phyloP scores from a whole-genome alignment of 208 protist genomes.

The Novymonas esmeraldas region DNA sequence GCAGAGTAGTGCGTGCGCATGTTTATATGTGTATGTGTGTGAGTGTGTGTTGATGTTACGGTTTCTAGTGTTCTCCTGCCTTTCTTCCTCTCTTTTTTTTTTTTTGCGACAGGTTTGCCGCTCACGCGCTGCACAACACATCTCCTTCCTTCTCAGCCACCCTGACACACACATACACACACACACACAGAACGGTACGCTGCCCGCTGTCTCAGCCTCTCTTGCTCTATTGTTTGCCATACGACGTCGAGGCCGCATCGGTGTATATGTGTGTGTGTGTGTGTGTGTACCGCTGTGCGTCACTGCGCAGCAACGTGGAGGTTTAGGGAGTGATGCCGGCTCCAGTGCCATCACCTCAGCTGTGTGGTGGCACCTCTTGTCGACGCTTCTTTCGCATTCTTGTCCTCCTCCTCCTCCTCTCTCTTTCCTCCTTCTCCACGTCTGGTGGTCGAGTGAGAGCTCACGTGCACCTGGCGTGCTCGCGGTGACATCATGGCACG shows the following conservation, averaged over 20 bases:
- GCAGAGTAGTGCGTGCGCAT: too few relatives aligned
- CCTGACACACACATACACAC: not conserved
- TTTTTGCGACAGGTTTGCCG: not conserved
- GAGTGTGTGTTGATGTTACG: too few relatives aligned
- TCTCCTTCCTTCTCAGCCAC: too few relatives aligned
- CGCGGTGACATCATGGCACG: too few relatives aligned
- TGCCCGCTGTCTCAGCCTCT: not conserved
- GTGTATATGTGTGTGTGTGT: too few relatives aligned
- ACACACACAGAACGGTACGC: not conserved
- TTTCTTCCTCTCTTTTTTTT: not conserved
- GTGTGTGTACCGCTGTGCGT: too few relatives aligned
- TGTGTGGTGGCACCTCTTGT: not conserved
- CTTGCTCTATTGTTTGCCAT: not conserved
- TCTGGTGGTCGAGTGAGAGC: not conserved
- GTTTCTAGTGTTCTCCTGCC: too few relatives aligned
- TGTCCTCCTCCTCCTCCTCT: not conserved
- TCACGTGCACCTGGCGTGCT: too few relatives aligned
- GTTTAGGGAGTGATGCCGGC: too few relatives aligned
- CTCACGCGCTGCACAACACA: not conserved
- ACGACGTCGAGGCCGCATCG: not conserved
- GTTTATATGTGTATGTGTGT: too few relatives aligned
- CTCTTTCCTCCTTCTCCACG: not conserved
- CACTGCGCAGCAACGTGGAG: too few relatives aligned
- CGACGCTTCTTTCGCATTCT: not conserved
- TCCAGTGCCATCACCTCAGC: too few relatives aligned